Evolutionary conservation across 2,329 filamentous ascomycete genomes (phyloP).

Genomic region (Colletotrichum magnum): DNA sequence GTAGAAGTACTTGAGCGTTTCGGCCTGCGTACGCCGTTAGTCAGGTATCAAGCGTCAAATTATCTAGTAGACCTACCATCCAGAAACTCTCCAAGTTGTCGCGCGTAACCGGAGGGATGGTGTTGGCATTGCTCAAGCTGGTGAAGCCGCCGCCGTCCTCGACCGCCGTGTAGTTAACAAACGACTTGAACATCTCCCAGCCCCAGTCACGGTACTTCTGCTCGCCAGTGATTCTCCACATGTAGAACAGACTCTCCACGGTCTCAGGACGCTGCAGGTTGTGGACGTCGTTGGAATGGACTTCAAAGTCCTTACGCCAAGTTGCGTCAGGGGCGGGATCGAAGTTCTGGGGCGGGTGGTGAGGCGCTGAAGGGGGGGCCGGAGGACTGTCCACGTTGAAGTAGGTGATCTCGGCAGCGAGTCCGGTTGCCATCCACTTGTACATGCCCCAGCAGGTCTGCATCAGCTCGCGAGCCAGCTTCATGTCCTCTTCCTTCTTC

Average conservation of each 20-base stretch:
- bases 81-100: slow-evolving; percentile 99
- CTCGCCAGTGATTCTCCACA: slow-evolving; percentile 98
- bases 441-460: slow-evolving; percentile 99
- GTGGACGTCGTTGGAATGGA: slow-evolving; percentile 87
- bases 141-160: slow-evolving; percentile 85
- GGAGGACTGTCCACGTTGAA: slow-evolving; percentile 84
- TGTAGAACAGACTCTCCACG: slow-evolving; percentile 96
- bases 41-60: not conserved
- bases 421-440: slow-evolving; percentile 86
- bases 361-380: slow-evolving; percentile 68
- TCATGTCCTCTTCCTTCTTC: slow-evolving; percentile 88
- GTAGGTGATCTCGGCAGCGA: slow-evolving; percentile 95
- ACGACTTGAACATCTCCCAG: slow-evolving; percentile 97
- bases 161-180: slow-evolving; percentile 87
- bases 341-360: slow-evolving; percentile 65
- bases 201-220: slow-evolving; percentile 93
- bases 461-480: slow-evolving; percentile 89
- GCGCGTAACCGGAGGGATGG: slow-evolving; percentile 75
- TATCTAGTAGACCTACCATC: slow-evolving; percentile 74
- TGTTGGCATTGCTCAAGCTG: slow-evolving; percentile 81
- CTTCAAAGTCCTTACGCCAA: slow-evolving; percentile 84
- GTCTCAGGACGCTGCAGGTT: slow-evolving; percentile 97
- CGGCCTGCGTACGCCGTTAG: slow-evolving; percentile 71
- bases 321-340: slow-evolving; percentile 66
- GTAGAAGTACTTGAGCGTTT: slow-evolving; percentile 98